A percentile compares a stretch with the other conserved stretches of the same genome.
Conservation (phyloP, 768 basidiomycete genomes). For the Trametes gibbosa region DNA sequence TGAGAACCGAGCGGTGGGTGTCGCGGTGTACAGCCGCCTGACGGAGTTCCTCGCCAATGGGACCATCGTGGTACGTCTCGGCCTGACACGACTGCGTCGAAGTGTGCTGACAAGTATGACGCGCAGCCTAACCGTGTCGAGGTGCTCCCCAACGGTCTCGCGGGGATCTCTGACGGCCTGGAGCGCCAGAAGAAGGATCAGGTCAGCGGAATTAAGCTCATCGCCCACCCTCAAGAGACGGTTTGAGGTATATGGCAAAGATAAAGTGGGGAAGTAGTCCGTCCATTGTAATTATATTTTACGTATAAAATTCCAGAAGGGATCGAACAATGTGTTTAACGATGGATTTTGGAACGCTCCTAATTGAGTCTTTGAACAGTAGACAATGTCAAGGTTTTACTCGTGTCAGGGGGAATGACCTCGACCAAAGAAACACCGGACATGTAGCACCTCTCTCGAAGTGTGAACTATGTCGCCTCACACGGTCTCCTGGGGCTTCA, state of each 20-base stretch:
- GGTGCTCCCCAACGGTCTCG: conserved; percentile 22
- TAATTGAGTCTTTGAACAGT: too few relatives aligned
- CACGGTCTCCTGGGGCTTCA: conserved; percentile 14
- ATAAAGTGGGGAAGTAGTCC: neutral
- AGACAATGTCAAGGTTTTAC: too few relatives aligned
- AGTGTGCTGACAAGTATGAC: neutral
- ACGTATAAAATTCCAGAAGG: too few relatives aligned
- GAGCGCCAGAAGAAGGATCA: conserved; percentile 17
- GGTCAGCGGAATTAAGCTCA: conserved; percentile 28
- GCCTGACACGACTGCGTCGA: neutral
- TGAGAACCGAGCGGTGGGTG: conserved; percentile 12
- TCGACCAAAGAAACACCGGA: too few relatives aligned
- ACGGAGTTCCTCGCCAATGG: conserved; percentile 19
- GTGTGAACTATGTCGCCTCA: neutral
- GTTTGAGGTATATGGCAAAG: neutral
- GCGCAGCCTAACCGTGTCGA: conserved; percentile 24
- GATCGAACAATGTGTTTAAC: neutral
- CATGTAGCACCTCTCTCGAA: neutral
- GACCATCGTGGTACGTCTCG: conserved; percentile 16
- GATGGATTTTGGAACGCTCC: too few relatives aligned
- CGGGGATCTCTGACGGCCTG: conserved; percentile 22
- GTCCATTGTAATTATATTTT: neutral
- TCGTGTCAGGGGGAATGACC: too few relatives aligned
- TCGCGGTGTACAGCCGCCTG: conserved; percentile 16
- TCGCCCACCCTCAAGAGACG: conserved; percentile 27